Evolutionary conservation across 2,329 filamentous ascomycete genomes (phyloP).

Genomic region (Fusarium hostae): DNA sequence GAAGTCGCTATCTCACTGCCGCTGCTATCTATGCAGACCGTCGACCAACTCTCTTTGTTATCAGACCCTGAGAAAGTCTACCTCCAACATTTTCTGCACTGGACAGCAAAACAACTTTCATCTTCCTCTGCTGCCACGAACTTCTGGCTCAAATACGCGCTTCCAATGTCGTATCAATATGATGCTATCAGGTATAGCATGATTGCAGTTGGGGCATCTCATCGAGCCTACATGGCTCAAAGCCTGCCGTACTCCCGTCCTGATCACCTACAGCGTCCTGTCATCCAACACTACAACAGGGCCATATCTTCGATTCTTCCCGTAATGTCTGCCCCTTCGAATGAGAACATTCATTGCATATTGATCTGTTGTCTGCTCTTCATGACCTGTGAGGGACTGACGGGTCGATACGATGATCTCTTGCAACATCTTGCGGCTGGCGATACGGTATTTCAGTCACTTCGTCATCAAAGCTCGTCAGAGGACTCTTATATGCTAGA

Average conservation of each 20-base stretch:
- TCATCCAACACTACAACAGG: constrained; percentile 20
- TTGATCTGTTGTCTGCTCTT: constrained; percentile 7
- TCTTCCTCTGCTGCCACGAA: background rate
- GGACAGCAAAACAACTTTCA: background rate
- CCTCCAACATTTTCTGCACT: constrained; percentile 6
- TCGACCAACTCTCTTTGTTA: background rate
- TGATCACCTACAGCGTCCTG: background rate
- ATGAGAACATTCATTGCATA: background rate
- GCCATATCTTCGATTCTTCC: constrained; percentile 8
- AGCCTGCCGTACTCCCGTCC: background rate
- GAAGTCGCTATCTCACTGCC: accelerated
- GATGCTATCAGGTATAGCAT: constrained; percentile 16
- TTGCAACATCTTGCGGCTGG: constrained; percentile 2
- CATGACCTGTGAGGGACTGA: constrained; percentile 4
- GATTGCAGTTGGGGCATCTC: constrained; percentile 12
- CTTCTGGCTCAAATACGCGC: constrained; percentile 6
- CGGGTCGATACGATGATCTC: constrained; percentile 5
- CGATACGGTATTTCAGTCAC: background rate
- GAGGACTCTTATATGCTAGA: background rate
- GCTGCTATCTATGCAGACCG: background rate
- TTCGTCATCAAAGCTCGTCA: accelerated
- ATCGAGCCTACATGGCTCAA: constrained; percentile 7
- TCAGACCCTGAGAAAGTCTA: background rate
- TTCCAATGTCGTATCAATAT: constrained; percentile 7
- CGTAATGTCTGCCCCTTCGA: background rate